A percentile compares a stretch with the other conserved stretches of the same genome.
phyloP scores from a whole-genome alignment of 1,284 basidiomycete species.

The Ceratobasidium sp. region DNA sequence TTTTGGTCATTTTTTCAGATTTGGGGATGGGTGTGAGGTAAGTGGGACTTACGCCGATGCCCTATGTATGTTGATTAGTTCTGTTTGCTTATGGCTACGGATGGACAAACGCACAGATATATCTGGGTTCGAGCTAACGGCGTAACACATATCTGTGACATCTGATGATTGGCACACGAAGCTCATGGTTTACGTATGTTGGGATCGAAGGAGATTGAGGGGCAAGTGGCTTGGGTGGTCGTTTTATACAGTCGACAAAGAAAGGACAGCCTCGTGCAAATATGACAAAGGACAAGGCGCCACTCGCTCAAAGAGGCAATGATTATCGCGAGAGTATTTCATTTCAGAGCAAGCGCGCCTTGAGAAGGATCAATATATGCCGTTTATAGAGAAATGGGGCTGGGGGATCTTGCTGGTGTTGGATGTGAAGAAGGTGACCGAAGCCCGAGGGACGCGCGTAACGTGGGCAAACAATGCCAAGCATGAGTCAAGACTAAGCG shows the following conservation, averaged over 20 bases:
- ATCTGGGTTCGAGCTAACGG: constrained; percentile 29
- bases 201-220: background rate
- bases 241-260: background rate
- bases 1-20: background rate
- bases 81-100: background rate
- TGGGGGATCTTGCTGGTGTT: too few relatives aligned
- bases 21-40: too few relatives aligned
- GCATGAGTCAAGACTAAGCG: too few relatives aligned
- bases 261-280: background rate
- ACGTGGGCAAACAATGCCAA: too few relatives aligned
- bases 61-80: background rate
- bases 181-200: constrained; percentile 7
- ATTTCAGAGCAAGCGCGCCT: background rate
- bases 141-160: background rate
- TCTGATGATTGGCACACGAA: background rate
- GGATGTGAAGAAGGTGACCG: background rate
- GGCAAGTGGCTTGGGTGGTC: background rate
- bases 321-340: background rate
- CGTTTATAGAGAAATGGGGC: background rate
- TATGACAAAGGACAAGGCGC: constrained; percentile 2
- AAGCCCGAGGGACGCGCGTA: too few relatives aligned
- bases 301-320: constrained; percentile 4
- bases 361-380: background rate
- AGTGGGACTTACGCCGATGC: constrained; percentile 18
- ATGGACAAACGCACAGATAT: constrained; percentile 2